Percentiles rank a stretch among this genome's conserved stretches.
These are phyloP conservation scores for Cystobasidiaceae sp. DNA, from an alignment of 1,284 basidiomycete genomes.

Conservation along the genomic window DNA sequence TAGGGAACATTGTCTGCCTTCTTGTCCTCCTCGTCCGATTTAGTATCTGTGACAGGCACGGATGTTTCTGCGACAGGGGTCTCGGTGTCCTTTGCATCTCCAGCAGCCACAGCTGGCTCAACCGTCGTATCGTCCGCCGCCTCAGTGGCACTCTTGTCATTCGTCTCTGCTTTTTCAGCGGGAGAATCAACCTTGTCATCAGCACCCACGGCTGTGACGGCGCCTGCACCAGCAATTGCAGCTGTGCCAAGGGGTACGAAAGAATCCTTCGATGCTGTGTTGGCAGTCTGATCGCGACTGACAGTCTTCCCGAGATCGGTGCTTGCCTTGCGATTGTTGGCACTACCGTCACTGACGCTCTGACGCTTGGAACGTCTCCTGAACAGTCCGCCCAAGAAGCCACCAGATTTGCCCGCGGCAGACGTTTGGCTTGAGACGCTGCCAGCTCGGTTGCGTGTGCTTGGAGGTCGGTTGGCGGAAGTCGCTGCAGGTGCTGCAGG, in stretches of 20 bases:
- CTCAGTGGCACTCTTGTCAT: background rate
- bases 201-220: no score
- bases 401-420: constrained; percentile 97
- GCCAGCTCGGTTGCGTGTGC: background rate
- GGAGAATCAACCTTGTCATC: no score
- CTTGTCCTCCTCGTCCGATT: no score
- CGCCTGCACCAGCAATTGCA: no score
- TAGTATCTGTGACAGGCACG: no score
- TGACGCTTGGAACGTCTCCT: constrained; percentile 21
- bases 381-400: constrained; percentile 61
- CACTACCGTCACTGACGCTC: background rate
- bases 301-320: constrained; percentile 3
- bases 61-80: background rate
- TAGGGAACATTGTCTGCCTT: no score
- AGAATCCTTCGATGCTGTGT: no score
- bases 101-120: background rate
- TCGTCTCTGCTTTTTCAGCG: no score
- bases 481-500: background rate
- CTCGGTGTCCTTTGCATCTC: background rate
- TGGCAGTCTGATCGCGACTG: constrained; percentile 1
- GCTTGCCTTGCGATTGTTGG: background rate
- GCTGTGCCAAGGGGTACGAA: no score
- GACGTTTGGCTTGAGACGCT: constrained; percentile 67
- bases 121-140: background rate
- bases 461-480: background rate